Evolutionary conservation across 2,329 filamentous ascomycete species (phyloP), one percentile per base, ranked within the genome.

Genomic region (Acrodontium crateriforme): DNA sequence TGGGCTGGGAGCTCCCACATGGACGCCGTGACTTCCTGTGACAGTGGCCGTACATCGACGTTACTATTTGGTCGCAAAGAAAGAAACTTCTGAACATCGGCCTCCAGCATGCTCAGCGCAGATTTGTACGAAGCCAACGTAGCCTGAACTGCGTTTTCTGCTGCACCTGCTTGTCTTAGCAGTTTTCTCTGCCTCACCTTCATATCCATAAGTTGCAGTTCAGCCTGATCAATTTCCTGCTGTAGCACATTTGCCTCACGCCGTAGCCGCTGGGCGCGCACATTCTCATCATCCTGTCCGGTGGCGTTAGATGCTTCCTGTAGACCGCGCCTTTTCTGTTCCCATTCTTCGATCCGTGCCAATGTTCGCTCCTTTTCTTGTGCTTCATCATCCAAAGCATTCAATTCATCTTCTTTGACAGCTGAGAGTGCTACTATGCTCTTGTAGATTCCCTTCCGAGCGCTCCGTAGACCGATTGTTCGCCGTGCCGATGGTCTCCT

Each of bases 81-180:
- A 40, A 84, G 56, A 33, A 84, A 67, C 3, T 56, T 58, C 4
- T 57, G 54, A 5, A 82, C 62, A 30, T 78, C 69, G 9, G 57
- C 59, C 35, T 84, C 75, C 5, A 80, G 64, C 29, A 80, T 68
- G 30, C 60, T 67, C 18, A 82, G 54, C 3, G 76, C 75, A 2
- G 74, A 69, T 12, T 65, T 69, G 48, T 82, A 84, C 1, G 76
- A 75, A 30, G 75, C 79, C 9, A 83, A 50, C n/a, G 71, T 72
- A 2, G 78, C 74, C 47, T 83, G 78, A 19, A 75, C 61, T 29
- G 65, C 64, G 40, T 75, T 83, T 37, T 66, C 65, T 2, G 72
- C 63, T 30, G 76, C 71, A 5, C 68, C 62, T 24, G 81, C 69
- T 42, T 70, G 64, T 3, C 63, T 63, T 35, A 67, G 55, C 1